These are phyloP conservation scores for Mucor plumbeus DNA, from an alignment of 371 early-diverging fungal genomes.

Conservation along the genomic window DNA sequence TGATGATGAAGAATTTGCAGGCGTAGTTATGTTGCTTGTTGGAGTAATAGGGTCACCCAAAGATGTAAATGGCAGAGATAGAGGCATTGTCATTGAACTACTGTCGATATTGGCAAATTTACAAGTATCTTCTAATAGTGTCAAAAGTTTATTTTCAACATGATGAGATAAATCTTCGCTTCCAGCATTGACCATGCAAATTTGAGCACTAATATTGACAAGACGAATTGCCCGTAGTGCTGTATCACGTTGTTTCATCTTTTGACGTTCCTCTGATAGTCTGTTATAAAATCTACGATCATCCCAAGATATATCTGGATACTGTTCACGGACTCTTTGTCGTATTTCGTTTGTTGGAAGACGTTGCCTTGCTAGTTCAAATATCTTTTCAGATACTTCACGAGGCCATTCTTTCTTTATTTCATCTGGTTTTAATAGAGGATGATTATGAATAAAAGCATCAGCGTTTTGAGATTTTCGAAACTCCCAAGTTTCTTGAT, in stretches of 20 bases:
- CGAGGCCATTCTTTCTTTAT: slow-evolving; percentile 68
- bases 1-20: slow-evolving; percentile 7
- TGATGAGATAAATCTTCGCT: slow-evolving; percentile 55
- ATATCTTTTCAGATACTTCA: slow-evolving; percentile 60
- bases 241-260: slow-evolving; percentile 60
- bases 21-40: neutral
- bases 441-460: slow-evolving; percentile 63
- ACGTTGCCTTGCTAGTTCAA: slow-evolving; percentile 57
- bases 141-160: slow-evolving; percentile 49
- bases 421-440: slow-evolving; percentile 62
- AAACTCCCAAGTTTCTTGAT: slow-evolving; percentile 57
- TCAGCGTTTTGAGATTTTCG: slow-evolving; percentile 67
- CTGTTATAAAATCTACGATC: slow-evolving; percentile 71
- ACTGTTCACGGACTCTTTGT: slow-evolving; percentile 54
- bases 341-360: slow-evolving; percentile 64
- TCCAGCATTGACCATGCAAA: slow-evolving; percentile 49
- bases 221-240: slow-evolving; percentile 53
- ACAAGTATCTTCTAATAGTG: slow-evolving; percentile 44
- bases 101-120: slow-evolving; percentile 36
- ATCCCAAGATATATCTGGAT: slow-evolving; percentile 64
- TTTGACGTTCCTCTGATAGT: slow-evolving; percentile 65
- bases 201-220: slow-evolving; percentile 37
- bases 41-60: neutral
- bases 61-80: slow-evolving; percentile 14
- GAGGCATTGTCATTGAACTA: slow-evolving; percentile 13